Percentiles rank a stretch among this genome's conserved stretches.
phyloP scores from a whole-genome alignment of 106 monocot species.

The Agapanthus africanus region DNA sequence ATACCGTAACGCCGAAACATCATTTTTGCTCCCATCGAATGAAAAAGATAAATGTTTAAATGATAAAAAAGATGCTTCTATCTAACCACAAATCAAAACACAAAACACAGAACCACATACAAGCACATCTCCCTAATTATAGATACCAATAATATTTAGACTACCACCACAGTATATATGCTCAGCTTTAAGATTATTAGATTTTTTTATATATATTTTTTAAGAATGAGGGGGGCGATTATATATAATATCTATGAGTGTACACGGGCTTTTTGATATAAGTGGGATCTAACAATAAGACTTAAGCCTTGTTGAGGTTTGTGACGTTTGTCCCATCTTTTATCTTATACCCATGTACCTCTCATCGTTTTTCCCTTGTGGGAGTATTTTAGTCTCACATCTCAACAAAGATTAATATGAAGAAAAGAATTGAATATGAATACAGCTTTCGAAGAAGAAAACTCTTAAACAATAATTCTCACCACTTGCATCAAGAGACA shows the following conservation, averaged over 20 bases:
- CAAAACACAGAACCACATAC: background rate
- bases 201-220: too few species aligned
- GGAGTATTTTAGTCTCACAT: too few species aligned
- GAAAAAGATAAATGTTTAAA: background rate
- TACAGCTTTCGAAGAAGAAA: background rate
- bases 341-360: too few species aligned
- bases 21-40: background rate
- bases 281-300: too few species aligned
- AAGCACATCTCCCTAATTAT: background rate
- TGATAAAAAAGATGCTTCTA: background rate
- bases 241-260: too few species aligned
- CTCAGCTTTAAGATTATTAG: background rate
- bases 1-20: background rate
- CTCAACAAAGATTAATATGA: too few species aligned
- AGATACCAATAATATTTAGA: background rate
- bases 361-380: too few species aligned
- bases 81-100: background rate
- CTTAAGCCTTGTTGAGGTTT: too few species aligned
- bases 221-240: too few species aligned
- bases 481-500: slow-evolving; percentile 92
- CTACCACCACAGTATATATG: background rate
- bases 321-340: too few species aligned
- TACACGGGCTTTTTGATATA: too few species aligned
- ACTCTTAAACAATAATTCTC: slow-evolving; percentile 11
- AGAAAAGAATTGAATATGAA: background rate